phyloP scores from a whole-genome alignment of 441 rosid genomes.

The Adansonia rubrostipa region DNA sequence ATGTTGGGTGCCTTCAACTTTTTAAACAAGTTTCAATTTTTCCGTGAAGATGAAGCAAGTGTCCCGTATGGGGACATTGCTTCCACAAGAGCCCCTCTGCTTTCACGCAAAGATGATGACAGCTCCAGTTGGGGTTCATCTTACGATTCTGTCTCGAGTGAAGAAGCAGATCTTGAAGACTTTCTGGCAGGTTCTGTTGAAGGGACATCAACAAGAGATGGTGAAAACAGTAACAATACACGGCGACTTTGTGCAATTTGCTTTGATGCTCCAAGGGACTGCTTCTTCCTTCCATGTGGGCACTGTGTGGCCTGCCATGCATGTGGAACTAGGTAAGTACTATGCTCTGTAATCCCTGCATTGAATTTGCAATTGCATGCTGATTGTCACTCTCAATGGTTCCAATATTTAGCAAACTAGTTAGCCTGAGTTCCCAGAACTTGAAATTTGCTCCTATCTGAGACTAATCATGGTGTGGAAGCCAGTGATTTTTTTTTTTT shows the following conservation, averaged over 20 bases:
- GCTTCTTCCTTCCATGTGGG: slow-evolving; percentile 99
- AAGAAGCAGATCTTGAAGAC: slow-evolving; percentile 72
- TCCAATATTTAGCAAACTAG: background rate
- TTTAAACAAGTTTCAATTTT: slow-evolving; percentile 58
- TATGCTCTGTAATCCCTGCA: background rate
- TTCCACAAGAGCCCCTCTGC: slow-evolving; percentile 72
- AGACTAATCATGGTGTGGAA: background rate
- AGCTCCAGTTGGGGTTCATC: slow-evolving; percentile 97
- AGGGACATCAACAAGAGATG: slow-evolving; percentile 50
- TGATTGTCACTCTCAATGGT: background rate
- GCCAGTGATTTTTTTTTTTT: background rate
- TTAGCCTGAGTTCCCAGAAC: background rate
- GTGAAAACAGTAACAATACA: slow-evolving; percentile 70
- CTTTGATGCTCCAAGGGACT: slow-evolving; percentile 96
- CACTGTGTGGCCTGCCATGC: slow-evolving; percentile 89
- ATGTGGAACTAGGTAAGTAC: slow-evolving; percentile 82
- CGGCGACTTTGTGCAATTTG: slow-evolving; percentile 92
- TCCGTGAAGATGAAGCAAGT: slow-evolving; percentile 42
- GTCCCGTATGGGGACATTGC: slow-evolving; percentile 43
- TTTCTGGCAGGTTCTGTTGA: slow-evolving; percentile 44
- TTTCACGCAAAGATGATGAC: slow-evolving; percentile 82
- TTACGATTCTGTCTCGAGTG: slow-evolving; percentile 74
- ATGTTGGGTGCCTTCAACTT: slow-evolving; percentile 64
- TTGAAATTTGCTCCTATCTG: background rate
- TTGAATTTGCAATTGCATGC: background rate